phyloP scores from a whole-genome alignment of 148 eudicot species.

The Rhododendron molle region DNA sequence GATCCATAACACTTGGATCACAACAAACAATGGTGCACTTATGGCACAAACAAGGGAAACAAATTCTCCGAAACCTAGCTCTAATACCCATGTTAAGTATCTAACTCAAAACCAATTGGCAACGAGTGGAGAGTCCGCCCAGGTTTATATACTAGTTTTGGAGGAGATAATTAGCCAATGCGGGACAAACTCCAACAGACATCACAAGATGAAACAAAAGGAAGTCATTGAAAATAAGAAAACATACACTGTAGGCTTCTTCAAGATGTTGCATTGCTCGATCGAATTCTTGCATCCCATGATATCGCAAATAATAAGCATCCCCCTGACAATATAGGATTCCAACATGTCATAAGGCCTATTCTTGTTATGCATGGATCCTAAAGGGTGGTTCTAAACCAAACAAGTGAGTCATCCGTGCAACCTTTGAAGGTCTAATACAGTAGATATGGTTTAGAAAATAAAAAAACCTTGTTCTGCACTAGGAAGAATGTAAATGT shows the following conservation, averaged over 20 bases:
- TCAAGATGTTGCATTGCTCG: slow-evolving; percentile 97
- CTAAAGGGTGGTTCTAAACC: background rate
- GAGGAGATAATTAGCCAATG: background rate
- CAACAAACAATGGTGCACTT: too few species aligned
- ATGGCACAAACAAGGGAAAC: too few species aligned
- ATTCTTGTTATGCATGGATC: background rate
- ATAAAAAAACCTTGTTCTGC: background rate
- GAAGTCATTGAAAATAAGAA: background rate
- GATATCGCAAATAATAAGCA: slow-evolving; percentile 82
- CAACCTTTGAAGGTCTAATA: background rate
- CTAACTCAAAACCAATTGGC: background rate
- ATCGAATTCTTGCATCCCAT: slow-evolving; percentile 92
- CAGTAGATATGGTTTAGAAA: background rate
- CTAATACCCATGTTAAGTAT: background rate
- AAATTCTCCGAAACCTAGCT: too few species aligned
- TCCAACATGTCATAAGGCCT: background rate
- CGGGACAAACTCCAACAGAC: background rate
- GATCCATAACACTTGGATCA: too few species aligned
- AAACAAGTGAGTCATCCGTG: slow-evolving; percentile 1
- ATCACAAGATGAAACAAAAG: background rate
- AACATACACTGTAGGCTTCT: slow-evolving; percentile 72
- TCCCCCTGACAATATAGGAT: slow-evolving; percentile 60
- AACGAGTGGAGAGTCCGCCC: too few species aligned
- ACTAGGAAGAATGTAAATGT: background rate
- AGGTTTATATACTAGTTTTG: too few species aligned